Evolutionary conservation across 2,329 filamentous ascomycete genomes (phyloP).

Genomic region (Blumeria graminis): DNA sequence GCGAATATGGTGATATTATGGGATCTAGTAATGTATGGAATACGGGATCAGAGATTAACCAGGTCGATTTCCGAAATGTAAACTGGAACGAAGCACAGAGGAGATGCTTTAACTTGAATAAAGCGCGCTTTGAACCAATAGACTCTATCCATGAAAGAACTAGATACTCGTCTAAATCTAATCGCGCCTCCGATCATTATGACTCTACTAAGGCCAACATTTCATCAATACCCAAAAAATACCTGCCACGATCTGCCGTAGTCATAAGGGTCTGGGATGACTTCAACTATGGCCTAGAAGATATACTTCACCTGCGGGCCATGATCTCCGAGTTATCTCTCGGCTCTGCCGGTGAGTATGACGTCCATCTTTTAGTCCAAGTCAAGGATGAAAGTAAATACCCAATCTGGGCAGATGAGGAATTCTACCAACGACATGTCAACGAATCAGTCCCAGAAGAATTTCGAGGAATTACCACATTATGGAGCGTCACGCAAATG

Average conservation of each 20-base stretch:
- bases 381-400: conserved; percentile 56
- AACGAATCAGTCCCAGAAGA: conserved; percentile 52
- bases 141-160: conserved; percentile 2
- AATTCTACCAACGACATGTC: conserved; percentile 41
- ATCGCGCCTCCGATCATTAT: conserved; percentile 1
- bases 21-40: conserved; percentile 63
- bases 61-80: conserved; percentile 54
- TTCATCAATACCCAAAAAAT: conserved; percentile 6
- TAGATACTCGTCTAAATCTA: conserved; percentile 7
- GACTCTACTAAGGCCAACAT: neutral
- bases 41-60: conserved; percentile 22
- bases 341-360: conserved; percentile 65
- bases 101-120: conserved; percentile 48
- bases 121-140: conserved; percentile 30
- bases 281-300: conserved; percentile 55
- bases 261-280: conserved; percentile 66
- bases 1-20: conserved; percentile 60
- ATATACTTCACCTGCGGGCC: conserved; percentile 58
- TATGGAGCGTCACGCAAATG: conserved; percentile 94
- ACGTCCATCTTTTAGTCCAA: conserved; percentile 66
- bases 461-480: conserved; percentile 66
- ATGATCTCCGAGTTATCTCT: conserved; percentile 64
- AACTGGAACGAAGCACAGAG: conserved; percentile 61
- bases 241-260: conserved; percentile 43
- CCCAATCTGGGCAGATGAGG: conserved; percentile 55